Evolutionary conservation across 169 alveolate genomes (phyloP).

Genomic region (Plasmodium cynomolgi): DNA sequence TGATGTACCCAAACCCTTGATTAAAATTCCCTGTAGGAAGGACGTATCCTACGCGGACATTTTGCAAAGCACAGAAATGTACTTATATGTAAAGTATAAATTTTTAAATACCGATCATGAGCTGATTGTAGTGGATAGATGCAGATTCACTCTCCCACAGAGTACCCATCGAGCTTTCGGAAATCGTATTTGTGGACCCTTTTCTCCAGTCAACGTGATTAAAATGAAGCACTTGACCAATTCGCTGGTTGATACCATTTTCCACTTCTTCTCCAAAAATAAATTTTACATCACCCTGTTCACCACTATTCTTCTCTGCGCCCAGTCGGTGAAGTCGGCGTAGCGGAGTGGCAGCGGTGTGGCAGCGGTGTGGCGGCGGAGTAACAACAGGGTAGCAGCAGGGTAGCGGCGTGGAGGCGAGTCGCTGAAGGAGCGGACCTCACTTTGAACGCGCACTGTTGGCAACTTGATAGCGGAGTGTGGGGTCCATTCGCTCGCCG

Average conservation of each 20-base stretch:
- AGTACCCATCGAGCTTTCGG: slow-evolving; percentile 66
- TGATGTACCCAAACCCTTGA: slow-evolving; percentile 58
- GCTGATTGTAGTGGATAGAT: slow-evolving; percentile 57
- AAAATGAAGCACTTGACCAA: slow-evolving; percentile 38
- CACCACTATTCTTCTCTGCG: slow-evolving; percentile 47
- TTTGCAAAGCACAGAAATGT: slow-evolving; percentile 66
- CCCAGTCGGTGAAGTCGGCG: slow-evolving; percentile 26
- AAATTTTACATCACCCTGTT: slow-evolving; percentile 53
- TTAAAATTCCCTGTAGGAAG: slow-evolving; percentile 19
- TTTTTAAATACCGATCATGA: slow-evolving; percentile 64
- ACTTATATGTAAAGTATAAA: slow-evolving; percentile 52
- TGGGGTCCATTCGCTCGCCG: neutral
- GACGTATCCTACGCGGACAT: slow-evolving; percentile 2
- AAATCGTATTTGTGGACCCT: slow-evolving; percentile 45
- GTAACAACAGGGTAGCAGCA: neutral
- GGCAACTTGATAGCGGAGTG: neutral
- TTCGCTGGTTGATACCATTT: slow-evolving; percentile 30
- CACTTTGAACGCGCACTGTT: neutral
- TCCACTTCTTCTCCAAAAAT: slow-evolving; percentile 59
- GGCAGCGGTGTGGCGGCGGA: neutral
- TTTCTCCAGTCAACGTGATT: slow-evolving; percentile 61
- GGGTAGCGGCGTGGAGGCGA: neutral
- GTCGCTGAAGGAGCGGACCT: too few relatives aligned
- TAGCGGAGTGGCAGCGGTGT: neutral
- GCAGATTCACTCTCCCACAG: slow-evolving; percentile 52